phyloP scores from a whole-genome alignment of 441 rosid species.

The Pelargonium australe region DNA sequence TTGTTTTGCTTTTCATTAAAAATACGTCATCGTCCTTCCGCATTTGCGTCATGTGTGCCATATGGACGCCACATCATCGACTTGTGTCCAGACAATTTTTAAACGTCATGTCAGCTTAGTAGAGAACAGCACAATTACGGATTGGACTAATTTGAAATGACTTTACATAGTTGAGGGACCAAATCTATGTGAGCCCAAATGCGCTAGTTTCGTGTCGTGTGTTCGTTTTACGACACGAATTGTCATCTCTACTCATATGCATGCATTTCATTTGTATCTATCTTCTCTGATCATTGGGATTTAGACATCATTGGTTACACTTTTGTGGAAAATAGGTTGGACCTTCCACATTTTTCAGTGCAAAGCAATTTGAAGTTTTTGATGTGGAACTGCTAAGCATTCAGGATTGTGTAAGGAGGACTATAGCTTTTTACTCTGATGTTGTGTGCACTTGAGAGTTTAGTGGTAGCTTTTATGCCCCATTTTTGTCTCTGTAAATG shows the following conservation, averaged over 20 bases:
- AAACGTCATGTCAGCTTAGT: no score
- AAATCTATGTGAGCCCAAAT: no score
- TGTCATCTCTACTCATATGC: neutral
- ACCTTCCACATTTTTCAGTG: conserved; percentile 92
- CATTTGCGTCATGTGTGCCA: no score
- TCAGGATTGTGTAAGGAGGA: conserved; percentile 72
- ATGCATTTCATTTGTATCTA: neutral
- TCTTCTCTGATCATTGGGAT: neutral
- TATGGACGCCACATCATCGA: no score
- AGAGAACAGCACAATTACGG: no score
- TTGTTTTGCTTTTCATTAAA: no score
- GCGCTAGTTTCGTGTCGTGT: no score
- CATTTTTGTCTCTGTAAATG: neutral
- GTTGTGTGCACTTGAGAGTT: conserved; percentile 48
- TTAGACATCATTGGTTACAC: conserved; percentile 1
- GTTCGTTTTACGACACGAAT: no score
- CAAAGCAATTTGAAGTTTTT: conserved; percentile 88
- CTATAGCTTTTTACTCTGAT: conserved; percentile 85
- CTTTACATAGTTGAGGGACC: no score
- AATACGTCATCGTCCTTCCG: no score
- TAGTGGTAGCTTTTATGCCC: neutral
- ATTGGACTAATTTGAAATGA: no score
- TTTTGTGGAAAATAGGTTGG: conserved; percentile 52
- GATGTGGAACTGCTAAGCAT: conserved; percentile 74
- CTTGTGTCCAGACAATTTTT: no score